Base-by-base conservation (phyloP, 2,329 filamentous ascomycete genomes). In the Alternaria hordeiaustralica region DNA sequence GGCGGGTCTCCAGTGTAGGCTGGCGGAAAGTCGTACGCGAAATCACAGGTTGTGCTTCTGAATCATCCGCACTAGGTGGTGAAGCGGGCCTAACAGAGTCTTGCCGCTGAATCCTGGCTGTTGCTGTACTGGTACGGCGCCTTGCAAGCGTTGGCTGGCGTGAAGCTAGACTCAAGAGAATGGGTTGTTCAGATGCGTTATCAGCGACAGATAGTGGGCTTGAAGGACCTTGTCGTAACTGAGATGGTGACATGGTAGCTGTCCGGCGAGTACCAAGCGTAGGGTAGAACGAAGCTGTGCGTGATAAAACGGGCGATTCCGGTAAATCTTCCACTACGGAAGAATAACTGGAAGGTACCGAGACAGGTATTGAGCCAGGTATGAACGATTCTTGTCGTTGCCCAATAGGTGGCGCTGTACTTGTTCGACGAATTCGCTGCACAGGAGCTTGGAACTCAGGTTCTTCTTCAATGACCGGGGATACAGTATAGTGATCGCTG, bases 21-120 rank as follows among this genome's bases (percentile, higher is more conserved):
- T 41, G 36, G 36, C 36, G 36, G n/a, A 41, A 41, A 10, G 36
- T 41, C 15, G 36, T n/a, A 41, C n/a, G 36, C 36, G 36, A 41
- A 41, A n/a, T 10, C 36, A 41, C 36, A 18, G 36, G n/a, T 18
- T 41, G 36, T 41, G 36, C 9, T 41, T 41, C n/a, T 41, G 0
- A 1, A 55, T 65, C 61, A 36, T 68, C 45, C 21, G 41, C 50
- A 54, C 59, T 59, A 21, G 66, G 44, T 20, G 57, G 21, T 2
- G 45, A 47, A 25, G 45, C 1, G 15, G 45, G 45, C 13, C 23
- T 26, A 25, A 47, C 13, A 25, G 21, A 25, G 15, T 47, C 45
- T n/a, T 47, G 45, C n/a, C 45, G 45, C 45, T 47, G 45, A 1
- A 2, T 10, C 4, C n/a, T 18, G 36, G 36, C 36, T 41, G 36